phyloP scores from a whole-genome alignment of 495 filamentous ascomycete species.

The Annulohypoxylon bovei region DNA sequence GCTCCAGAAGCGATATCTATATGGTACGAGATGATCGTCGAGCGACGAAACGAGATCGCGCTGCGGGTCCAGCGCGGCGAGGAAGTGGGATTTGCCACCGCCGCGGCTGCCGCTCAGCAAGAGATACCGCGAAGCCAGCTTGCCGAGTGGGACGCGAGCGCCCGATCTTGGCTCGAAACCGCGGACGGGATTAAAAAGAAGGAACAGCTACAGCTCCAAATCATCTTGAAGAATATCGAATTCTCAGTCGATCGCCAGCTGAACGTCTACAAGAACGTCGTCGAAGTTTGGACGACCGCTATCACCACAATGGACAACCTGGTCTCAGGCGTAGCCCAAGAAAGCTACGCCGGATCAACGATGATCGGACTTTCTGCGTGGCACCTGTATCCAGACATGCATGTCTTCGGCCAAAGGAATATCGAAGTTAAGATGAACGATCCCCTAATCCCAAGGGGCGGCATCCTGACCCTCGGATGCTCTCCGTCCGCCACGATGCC shows the following conservation, averaged over 20 bases:
- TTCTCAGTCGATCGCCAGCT: constrained; percentile 28
- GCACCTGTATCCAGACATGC: constrained; percentile 53
- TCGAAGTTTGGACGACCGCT: constrained; percentile 41
- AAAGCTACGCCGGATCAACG: constrained; percentile 36
- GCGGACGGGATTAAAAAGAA: constrained; percentile 36
- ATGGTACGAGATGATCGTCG: constrained; percentile 44
- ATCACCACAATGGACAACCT: constrained; percentile 42
- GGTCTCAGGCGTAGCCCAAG: constrained; percentile 35
- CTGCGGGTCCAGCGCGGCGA: not conserved
- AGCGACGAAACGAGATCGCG: not conserved
- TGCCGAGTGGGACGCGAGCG: constrained; percentile 52
- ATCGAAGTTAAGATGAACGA: not conserved
- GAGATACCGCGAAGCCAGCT: constrained; percentile 40
- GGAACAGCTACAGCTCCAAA: constrained; percentile 31
- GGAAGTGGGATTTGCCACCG: not conserved
- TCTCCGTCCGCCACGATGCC: not conserved
- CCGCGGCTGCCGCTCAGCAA: not conserved
- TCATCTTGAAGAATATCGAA: constrained; percentile 47
- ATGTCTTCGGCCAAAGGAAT: constrained; percentile 20
- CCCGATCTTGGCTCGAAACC: constrained; percentile 47
- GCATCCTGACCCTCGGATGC: constrained; percentile 19
- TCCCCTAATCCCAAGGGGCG: not conserved
- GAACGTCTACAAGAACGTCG: constrained; percentile 40
- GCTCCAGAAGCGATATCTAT: constrained; percentile 47
- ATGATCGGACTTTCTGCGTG: constrained; percentile 48